Evolutionary conservation across 2,329 filamentous ascomycete genomes (phyloP).

Genomic region (Diaporthe sp.): DNA sequence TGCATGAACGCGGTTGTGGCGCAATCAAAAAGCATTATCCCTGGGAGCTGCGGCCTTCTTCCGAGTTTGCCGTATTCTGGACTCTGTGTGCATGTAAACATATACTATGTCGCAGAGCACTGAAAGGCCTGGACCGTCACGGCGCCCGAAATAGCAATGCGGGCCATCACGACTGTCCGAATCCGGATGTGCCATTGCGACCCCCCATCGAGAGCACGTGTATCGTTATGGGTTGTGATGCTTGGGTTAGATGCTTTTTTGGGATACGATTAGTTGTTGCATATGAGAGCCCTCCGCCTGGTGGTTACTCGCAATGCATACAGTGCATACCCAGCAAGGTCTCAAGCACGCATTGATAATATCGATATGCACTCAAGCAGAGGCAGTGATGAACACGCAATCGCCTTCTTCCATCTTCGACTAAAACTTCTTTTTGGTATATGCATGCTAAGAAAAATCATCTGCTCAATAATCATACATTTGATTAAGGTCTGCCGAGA

Average conservation of each 20-base stretch:
- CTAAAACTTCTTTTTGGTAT: not conserved
- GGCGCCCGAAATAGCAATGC: not conserved
- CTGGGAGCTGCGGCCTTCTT: not conserved
- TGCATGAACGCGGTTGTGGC: slow-evolving; percentile 14
- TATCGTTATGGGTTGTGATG: not conserved
- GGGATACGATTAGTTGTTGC: not conserved
- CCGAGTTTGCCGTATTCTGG: not conserved
- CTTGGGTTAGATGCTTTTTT: not conserved
- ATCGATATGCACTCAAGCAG: not conserved
- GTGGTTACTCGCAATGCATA: not conserved
- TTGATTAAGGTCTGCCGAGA: not conserved
- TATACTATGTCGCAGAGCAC: not conserved
- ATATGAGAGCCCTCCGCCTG: not conserved
- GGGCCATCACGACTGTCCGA: not conserved
- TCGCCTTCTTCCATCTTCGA: not conserved
- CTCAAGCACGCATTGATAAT: not conserved
- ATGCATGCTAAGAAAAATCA: not conserved
- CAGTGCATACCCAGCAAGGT: not conserved
- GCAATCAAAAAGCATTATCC: slow-evolving; percentile 7
- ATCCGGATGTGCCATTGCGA: not conserved
- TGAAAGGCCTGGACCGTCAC: slow-evolving; percentile 2
- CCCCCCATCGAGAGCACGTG: not conserved
- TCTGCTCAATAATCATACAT: not conserved
- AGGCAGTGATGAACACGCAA: not conserved
- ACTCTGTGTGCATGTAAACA: not conserved